These are phyloP conservation scores for Cladosporium phlei DNA, from an alignment of 2,329 filamentous ascomycete genomes.

Conservation along the genomic window DNA sequence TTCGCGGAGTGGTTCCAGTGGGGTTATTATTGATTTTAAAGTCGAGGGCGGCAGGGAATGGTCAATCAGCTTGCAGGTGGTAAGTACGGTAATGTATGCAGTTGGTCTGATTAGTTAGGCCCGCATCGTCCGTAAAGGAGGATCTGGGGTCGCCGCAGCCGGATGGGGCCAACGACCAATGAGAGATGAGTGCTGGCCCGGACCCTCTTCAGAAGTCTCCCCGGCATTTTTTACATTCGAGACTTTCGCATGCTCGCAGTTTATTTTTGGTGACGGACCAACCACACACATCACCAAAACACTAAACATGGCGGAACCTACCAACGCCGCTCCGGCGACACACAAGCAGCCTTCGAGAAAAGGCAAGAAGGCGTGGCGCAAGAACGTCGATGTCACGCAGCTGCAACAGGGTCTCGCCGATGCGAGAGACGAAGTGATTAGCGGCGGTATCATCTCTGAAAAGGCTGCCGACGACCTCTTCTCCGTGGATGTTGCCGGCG, in stretches of 20 bases:
- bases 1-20: too few relatives aligned
- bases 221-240: too few relatives aligned
- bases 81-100: too few relatives aligned
- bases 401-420: conserved; percentile 77
- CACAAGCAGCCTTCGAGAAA: conserved; percentile 88
- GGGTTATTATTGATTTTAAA: conserved; percentile 1
- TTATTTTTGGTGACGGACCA: too few relatives aligned
- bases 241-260: too few relatives aligned
- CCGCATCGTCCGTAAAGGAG: too few relatives aligned
- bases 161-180: too few relatives aligned
- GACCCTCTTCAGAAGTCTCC: too few relatives aligned
- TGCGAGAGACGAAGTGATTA: conserved; percentile 82
- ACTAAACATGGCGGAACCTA: conserved; percentile 40
- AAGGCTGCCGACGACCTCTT: conserved; percentile 81
- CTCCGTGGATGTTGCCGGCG: conserved; percentile 70
- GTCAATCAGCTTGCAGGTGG: too few relatives aligned
- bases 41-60: background rate
- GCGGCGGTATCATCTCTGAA: conserved; percentile 82
- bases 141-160: too few relatives aligned
- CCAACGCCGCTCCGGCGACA: conserved; percentile 63
- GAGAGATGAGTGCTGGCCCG: too few relatives aligned
- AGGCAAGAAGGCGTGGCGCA: conserved; percentile 97
- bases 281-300: background rate
- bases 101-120: too few relatives aligned
- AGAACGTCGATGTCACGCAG: conserved; percentile 91